phyloP scores from a whole-genome alignment of 169 alveolate genomes.

The Plasmodium relictum region DNA sequence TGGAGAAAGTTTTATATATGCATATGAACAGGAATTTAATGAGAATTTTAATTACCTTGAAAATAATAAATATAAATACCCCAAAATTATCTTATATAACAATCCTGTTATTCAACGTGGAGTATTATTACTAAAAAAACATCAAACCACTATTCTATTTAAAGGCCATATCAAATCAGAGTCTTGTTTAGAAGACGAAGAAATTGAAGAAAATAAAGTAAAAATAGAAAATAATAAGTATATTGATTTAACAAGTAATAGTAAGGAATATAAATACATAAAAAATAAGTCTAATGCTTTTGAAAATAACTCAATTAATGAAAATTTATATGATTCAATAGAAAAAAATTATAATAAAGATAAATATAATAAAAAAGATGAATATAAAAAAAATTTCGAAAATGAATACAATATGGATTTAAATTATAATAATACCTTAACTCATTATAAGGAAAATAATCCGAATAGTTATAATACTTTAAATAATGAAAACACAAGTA shows the following conservation, averaged over 20 bases:
- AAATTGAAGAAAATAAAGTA: constrained; percentile 1
- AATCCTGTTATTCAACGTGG: constrained; percentile 68
- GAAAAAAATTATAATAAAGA: background rate
- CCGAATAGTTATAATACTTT: background rate
- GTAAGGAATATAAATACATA: background rate
- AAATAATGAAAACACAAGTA: background rate
- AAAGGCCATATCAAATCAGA: constrained; percentile 18
- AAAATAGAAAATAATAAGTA: background rate
- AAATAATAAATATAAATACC: constrained; percentile 43
- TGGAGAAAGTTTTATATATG: constrained; percentile 67
- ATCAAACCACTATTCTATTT: constrained; percentile 50
- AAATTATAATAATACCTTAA: background rate
- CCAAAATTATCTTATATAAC: constrained; percentile 70
- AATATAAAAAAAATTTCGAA: background rate
- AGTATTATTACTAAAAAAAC: constrained; percentile 44
- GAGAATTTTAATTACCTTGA: constrained; percentile 71
- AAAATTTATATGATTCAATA: background rate
- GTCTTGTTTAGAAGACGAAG: constrained; percentile 8
- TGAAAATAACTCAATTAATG: background rate
- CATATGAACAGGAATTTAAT: constrained; percentile 68
- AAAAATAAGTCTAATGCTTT: background rate
- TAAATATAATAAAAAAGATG: background rate
- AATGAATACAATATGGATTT: background rate
- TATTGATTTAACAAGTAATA: background rate
- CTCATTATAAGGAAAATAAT: background rate